Conservation (phyloP, 2,329 filamentous ascomycete genomes). For the Penicillium sp. region DNA sequence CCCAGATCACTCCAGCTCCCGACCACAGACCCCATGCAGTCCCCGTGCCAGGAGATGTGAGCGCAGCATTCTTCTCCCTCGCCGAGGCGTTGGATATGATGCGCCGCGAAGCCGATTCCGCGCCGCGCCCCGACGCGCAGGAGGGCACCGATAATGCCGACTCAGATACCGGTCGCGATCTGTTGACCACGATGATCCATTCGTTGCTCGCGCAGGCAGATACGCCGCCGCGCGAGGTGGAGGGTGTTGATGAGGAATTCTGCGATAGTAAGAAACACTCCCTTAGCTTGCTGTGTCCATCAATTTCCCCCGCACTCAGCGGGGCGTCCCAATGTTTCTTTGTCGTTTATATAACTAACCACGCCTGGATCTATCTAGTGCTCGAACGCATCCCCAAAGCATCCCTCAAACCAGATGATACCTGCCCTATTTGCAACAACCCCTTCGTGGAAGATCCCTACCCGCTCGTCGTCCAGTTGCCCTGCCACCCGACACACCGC, state of each 20-base stretch:
- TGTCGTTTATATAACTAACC: not conserved
- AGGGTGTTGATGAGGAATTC: slow-evolving; percentile 63
- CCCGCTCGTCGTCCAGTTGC: slow-evolving; percentile 63
- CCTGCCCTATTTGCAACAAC: slow-evolving; percentile 62
- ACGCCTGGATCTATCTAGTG: slow-evolving; percentile 32
- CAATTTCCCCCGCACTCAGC: not conserved
- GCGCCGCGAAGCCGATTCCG: slow-evolving; percentile 48
- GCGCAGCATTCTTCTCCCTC: slow-evolving; percentile 59
- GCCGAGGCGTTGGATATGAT: slow-evolving; percentile 63
- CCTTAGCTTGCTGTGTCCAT: not conserved
- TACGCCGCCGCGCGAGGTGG: slow-evolving; percentile 58
- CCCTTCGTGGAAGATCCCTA: slow-evolving; percentile 63
- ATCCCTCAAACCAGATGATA: slow-evolving; percentile 53
- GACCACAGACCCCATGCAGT: slow-evolving; percentile 57
- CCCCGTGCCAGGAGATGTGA: slow-evolving; percentile 61
- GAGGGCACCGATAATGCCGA: slow-evolving; percentile 24
- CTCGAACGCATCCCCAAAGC: slow-evolving; percentile 60
- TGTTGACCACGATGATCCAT: slow-evolving; percentile 58
- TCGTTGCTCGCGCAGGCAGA: slow-evolving; percentile 57
- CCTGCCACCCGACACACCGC: slow-evolving; percentile 61
- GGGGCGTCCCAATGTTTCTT: not conserved
- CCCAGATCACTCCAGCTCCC: slow-evolving; percentile 56
- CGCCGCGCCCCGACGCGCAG: slow-evolving; percentile 38
- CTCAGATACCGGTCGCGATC: slow-evolving; percentile 38
- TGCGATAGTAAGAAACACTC: slow-evolving; percentile 47